phyloP scores from a whole-genome alignment of 148 eudicot genomes.

The Vaccinium myrtillus region DNA sequence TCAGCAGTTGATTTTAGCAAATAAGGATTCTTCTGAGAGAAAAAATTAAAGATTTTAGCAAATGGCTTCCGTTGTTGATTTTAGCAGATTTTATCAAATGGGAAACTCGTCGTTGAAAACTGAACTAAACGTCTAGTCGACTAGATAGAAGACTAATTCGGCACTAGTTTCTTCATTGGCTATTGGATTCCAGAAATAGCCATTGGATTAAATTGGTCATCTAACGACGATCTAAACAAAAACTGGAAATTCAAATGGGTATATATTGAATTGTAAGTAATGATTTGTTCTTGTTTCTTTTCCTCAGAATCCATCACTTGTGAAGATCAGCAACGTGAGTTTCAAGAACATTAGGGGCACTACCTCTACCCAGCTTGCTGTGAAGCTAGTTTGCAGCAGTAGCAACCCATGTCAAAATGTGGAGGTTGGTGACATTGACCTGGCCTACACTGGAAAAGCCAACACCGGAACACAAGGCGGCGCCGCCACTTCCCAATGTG shows the following conservation, averaged over 20 bases:
- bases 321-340: slow-evolving; percentile 36
- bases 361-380: slow-evolving; percentile 25
- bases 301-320: slow-evolving; percentile 41
- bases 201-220: not conserved
- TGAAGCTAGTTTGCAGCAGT: slow-evolving; percentile 46
- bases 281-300: not conserved
- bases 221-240: not conserved
- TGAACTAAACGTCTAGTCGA: too few relatives aligned
- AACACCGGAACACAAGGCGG: slow-evolving; percentile 13
- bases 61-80: too few relatives aligned
- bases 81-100: too few relatives aligned
- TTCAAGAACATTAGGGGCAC: slow-evolving; percentile 46
- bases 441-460: slow-evolving; percentile 27
- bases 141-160: not conserved
- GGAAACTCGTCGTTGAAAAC: too few relatives aligned
- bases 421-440: slow-evolving; percentile 38
- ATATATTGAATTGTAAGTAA: not conserved
- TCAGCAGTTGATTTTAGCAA: too few relatives aligned
- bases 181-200: not conserved
- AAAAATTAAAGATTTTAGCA: too few relatives aligned
- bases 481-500: slow-evolving; percentile 34
- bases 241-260: not conserved
- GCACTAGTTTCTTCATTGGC: not conserved
- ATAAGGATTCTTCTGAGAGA: too few relatives aligned
- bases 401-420: slow-evolving; percentile 38